Conservation (phyloP, 345 rosid species). For the Nephelium lappaceum region DNA sequence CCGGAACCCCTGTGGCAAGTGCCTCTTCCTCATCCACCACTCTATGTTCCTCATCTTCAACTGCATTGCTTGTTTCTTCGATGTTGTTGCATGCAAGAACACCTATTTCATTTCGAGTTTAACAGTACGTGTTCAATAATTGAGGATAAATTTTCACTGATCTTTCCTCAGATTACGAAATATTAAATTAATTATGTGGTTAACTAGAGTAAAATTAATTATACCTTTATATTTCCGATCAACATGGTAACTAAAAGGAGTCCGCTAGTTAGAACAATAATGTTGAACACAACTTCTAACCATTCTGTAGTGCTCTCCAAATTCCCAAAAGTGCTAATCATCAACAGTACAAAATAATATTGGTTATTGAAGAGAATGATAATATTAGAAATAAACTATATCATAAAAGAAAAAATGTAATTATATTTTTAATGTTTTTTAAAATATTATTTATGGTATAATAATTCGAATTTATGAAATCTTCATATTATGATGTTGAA, state of each 20-base stretch:
- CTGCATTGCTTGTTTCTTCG: conserved; percentile 97
- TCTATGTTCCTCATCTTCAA: conserved; percentile 96
- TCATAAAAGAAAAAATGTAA: too few species aligned
- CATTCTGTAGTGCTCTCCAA: conserved; percentile 96
- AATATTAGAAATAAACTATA: background rate
- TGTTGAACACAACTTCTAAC: conserved; percentile 95
- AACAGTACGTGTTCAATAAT: too few species aligned
- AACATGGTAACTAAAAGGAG: conserved; percentile 92
- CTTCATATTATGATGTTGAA: too few species aligned
- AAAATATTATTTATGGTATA: too few species aligned
- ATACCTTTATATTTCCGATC: conserved; percentile 96
- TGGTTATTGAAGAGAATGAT: background rate
- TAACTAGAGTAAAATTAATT: background rate
- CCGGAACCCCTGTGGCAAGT: conserved; percentile 73
- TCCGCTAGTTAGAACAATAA: conserved; percentile 89
- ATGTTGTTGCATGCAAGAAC: conserved; percentile 85
- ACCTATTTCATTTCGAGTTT: conserved; percentile 42
- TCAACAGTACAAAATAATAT: background rate
- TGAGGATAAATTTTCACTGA: too few species aligned
- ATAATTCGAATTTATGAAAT: too few species aligned
- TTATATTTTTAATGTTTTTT: too few species aligned
- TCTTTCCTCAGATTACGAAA: background rate
- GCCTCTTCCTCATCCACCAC: conserved; percentile 99
- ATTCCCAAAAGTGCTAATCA: conserved; percentile 84
- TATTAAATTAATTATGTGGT: background rate